Percentiles rank a stretch among this genome's conserved stretches.
These are phyloP conservation scores for Blastocystis sp. DNA, from an alignment of 352 stramenopile species.

Conservation along the genomic window DNA sequence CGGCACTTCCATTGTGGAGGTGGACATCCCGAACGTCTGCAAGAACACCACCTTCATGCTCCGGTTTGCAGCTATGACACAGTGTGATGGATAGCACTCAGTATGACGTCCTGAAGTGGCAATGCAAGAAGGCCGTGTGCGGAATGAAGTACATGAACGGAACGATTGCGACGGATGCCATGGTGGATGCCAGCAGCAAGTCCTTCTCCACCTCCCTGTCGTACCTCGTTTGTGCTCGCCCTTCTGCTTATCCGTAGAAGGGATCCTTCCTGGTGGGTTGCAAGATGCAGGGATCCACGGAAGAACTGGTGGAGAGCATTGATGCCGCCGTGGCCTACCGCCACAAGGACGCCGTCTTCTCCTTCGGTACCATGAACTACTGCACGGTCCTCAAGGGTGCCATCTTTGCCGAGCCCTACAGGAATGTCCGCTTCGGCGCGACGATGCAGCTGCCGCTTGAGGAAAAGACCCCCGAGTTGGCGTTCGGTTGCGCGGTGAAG, in stretches of 20 bases:
- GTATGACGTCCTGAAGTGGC: background rate
- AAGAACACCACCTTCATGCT: conserved; percentile 18
- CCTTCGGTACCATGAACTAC: background rate
- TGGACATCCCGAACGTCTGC: background rate
- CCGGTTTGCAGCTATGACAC: background rate
- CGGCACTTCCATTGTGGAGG: conserved; percentile 4
- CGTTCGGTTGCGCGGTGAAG: conserved; percentile 39
- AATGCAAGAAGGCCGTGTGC: conserved; percentile 11
- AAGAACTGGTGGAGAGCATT: background rate
- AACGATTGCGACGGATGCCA: background rate
- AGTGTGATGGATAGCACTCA: background rate
- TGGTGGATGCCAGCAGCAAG: conserved; percentile 1
- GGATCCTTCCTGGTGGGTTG: background rate
- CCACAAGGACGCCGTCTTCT: conserved; percentile 3
- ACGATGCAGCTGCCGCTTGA: background rate
- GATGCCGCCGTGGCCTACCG: conserved; percentile 12
- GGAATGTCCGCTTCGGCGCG: conserved; percentile 10
- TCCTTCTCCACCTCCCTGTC: background rate
- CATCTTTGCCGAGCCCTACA: conserved; percentile 23
- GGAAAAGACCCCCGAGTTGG: conserved; percentile 2
- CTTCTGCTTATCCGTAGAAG: background rate
- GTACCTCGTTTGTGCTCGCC: background rate
- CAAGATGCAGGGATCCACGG: background rate
- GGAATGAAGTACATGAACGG: conserved; percentile 33
- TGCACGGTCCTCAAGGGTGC: background rate